These are phyloP conservation scores for Trichoderma arundinaceum DNA, from an alignment of 2,329 filamentous ascomycete genomes.

Conservation along the genomic window DNA sequence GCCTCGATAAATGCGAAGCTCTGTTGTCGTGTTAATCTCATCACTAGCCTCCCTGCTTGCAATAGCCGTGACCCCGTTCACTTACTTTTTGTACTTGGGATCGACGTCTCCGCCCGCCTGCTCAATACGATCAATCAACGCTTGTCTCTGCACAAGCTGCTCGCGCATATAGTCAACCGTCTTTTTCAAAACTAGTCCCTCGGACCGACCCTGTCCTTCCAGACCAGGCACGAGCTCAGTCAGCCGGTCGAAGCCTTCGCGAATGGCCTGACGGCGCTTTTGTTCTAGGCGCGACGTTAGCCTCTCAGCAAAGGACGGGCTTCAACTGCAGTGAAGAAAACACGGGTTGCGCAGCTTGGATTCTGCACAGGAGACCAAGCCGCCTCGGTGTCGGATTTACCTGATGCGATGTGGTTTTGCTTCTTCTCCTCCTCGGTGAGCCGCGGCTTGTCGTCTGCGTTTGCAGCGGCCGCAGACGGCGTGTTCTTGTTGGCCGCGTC, in stretches of 20 bases:
- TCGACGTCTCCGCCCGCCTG: constrained; percentile 62
- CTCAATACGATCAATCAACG: constrained; percentile 64
- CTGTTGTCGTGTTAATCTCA: neutral
- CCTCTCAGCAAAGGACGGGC: neutral
- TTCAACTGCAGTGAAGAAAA: too few species aligned
- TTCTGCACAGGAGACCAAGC: too few species aligned
- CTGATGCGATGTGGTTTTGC: constrained; percentile 61
- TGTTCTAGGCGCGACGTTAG: constrained; percentile 45
- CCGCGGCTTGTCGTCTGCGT: constrained; percentile 55
- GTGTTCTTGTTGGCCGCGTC: constrained; percentile 35
- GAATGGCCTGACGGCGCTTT: constrained; percentile 66
- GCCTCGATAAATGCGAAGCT: neutral
- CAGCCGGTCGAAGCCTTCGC: constrained; percentile 81
- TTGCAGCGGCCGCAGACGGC: constrained; percentile 9
- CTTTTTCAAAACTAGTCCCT: constrained; percentile 78
- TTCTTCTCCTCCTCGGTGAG: constrained; percentile 62
- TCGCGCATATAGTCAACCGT: constrained; percentile 70
- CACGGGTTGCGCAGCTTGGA: neutral
- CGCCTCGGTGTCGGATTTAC: constrained; percentile 42
- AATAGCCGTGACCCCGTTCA: neutral
- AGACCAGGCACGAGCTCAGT: constrained; percentile 81
- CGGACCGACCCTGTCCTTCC: constrained; percentile 81
- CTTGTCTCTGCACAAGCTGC: constrained; percentile 63
- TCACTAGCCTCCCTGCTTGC: too few species aligned
- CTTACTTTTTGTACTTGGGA: constrained; percentile 52